Evolutionary conservation across 345 rosid genomes (phyloP).

Genomic region (Gossypioides kirkii): DNA sequence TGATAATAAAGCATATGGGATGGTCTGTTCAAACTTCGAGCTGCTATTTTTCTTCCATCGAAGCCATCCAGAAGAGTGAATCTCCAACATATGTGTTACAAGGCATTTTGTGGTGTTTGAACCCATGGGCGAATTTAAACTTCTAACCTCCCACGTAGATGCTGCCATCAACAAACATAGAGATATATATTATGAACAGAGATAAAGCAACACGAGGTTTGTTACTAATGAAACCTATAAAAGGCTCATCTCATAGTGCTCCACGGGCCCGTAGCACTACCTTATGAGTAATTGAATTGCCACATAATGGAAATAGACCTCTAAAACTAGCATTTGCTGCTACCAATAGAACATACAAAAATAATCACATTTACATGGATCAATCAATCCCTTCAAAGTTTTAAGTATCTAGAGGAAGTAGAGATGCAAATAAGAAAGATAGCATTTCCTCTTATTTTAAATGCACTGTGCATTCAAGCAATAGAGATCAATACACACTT

Average conservation of each 20-base stretch:
- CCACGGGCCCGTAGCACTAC: neutral
- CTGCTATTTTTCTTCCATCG: slow-evolving; percentile 69
- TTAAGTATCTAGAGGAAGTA: neutral
- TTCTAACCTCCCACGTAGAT: slow-evolving; percentile 89
- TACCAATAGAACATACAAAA: neutral
- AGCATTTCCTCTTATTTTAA: neutral
- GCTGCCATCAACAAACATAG: slow-evolving; percentile 45
- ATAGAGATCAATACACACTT: neutral
- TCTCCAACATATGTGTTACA: slow-evolving; percentile 81
- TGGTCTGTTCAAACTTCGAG: slow-evolving; percentile 83
- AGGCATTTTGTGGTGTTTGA: slow-evolving; percentile 57
- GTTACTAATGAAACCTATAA: neutral
- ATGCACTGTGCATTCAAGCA: neutral
- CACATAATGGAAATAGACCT: neutral
- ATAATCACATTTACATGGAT: slow-evolving; percentile 5
- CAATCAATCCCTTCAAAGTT: neutral
- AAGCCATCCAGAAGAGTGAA: slow-evolving; percentile 60
- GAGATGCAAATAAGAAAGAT: neutral
- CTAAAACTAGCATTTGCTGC: neutral
- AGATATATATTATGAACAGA: neutral
- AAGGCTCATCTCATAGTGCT: neutral
- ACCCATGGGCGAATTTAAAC: slow-evolving; percentile 53
- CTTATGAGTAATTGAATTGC: neutral
- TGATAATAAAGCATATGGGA: slow-evolving; percentile 67
- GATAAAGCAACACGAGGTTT: neutral